phyloP scores from a whole-genome alignment of 2,329 filamentous ascomycete species.

The Macrophomina pseudophaseolina region DNA sequence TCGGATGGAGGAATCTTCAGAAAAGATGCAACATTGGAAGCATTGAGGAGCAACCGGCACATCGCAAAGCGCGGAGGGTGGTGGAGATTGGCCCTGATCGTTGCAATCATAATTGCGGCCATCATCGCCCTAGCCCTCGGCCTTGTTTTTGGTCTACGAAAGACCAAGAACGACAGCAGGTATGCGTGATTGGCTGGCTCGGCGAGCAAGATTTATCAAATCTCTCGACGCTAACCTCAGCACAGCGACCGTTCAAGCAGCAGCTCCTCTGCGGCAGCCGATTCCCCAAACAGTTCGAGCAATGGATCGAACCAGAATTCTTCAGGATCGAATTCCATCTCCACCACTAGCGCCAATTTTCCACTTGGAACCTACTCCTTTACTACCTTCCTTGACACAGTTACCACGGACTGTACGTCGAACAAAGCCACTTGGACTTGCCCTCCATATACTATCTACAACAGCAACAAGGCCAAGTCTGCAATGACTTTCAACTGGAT shows the following conservation, averaged over 20 bases:
- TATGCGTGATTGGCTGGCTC: constrained; percentile 8
- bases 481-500: constrained; percentile 66
- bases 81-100: constrained; percentile 45
- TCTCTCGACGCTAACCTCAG: neutral
- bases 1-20: constrained; percentile 34
- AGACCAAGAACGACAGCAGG: constrained; percentile 30
- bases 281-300: neutral
- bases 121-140: constrained; percentile 48
- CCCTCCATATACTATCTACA: constrained; percentile 61
- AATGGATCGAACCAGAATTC: neutral
- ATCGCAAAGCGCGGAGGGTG: constrained; percentile 43
- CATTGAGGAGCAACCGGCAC: constrained; percentile 12
- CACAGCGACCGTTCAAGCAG: neutral
- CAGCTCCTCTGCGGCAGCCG: neutral
- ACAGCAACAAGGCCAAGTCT: constrained; percentile 45
- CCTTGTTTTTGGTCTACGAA: constrained; percentile 49
- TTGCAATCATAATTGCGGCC: constrained; percentile 38
- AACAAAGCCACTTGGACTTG: constrained; percentile 66
- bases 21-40: constrained; percentile 38
- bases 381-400: constrained; percentile 61
- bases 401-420: constrained; percentile 62
- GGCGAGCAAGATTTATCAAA: neutral
- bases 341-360: constrained; percentile 49
- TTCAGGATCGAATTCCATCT: constrained; percentile 1
- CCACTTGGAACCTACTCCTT: constrained; percentile 68